Evolutionary conservation across 176 grass and related monocot species (phyloP).

Genomic region (Pontederia crassipes): DNA sequence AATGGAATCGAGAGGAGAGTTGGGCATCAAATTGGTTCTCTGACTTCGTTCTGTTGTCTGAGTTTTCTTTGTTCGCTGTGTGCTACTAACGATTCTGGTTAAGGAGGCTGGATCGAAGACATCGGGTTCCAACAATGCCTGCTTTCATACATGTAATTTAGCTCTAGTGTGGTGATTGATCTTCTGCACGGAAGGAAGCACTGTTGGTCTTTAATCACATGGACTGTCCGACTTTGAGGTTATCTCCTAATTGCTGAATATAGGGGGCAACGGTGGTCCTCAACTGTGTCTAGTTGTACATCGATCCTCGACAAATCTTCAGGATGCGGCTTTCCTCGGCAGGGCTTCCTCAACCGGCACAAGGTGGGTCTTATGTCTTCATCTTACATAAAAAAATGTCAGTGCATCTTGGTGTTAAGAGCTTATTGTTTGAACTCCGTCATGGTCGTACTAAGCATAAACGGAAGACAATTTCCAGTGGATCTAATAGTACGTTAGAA

Average conservation of each 20-base stretch:
- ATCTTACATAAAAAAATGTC: neutral
- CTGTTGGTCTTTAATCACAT: neutral
- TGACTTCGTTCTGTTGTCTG: constrained; percentile 19
- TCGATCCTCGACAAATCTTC: neutral
- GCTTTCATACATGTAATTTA: too few species aligned
- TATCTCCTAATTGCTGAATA: constrained; percentile 6
- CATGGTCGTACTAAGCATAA: too few species aligned
- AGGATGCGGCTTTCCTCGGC: constrained; percentile 6
- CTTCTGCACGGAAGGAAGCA: neutral
- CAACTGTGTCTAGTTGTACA: neutral
- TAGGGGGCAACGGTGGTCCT: neutral
- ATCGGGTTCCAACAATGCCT: too few species aligned
- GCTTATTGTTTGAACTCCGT: too few species aligned
- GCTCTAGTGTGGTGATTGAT: neutral
- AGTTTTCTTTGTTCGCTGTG: constrained; percentile 7
- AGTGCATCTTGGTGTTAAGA: too few species aligned
- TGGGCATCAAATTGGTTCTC: constrained; percentile 3
- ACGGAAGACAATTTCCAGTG: too few species aligned
- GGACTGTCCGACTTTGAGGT: neutral
- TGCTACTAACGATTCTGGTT: neutral
- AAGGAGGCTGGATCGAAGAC: too few species aligned
- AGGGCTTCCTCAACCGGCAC: constrained; percentile 9
- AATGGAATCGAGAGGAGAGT: neutral
- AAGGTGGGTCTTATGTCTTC: constrained; percentile 1
- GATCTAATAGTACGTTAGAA: too few species aligned